Percentiles rank a stretch among this genome's conserved stretches.
These are phyloP conservation scores for Aleurites moluccanus DNA, from an alignment of 441 rosid species.

Conservation along the genomic window DNA sequence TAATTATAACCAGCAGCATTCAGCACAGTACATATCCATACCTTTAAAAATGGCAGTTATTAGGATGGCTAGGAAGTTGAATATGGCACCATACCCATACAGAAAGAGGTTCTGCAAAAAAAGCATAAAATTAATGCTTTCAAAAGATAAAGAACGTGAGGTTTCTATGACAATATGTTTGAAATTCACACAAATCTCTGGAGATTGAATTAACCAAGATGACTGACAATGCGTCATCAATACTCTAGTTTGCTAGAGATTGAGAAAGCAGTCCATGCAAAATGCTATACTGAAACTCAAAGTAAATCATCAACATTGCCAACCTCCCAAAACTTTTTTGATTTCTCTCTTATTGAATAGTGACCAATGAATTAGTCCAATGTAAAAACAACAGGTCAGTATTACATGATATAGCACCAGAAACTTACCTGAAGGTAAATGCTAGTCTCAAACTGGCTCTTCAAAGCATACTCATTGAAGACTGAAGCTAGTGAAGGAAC, in stretches of 20 bases:
- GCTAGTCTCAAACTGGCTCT: conserved; percentile 96
- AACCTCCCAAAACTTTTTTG: neutral
- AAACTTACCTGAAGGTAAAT: conserved; percentile 85
- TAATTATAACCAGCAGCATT: neutral
- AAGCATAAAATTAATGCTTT: conserved; percentile 18
- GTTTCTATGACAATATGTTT: neutral
- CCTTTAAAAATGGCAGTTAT: conserved; percentile 72
- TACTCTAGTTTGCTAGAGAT: neutral
- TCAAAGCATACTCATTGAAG: conserved; percentile 89
- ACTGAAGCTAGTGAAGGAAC: conserved; percentile 97
- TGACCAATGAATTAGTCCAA: neutral
- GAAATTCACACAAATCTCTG: neutral
- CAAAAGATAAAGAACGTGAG: neutral
- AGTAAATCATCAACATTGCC: neutral
- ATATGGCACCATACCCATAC: conserved; percentile 95
- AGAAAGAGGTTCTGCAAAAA: conserved; percentile 75
- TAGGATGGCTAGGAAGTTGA: conserved; percentile 83
- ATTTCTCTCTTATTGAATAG: neutral
- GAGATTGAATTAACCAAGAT: conserved; percentile 1
- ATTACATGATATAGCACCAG: neutral
- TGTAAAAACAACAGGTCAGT: neutral
- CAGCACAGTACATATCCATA: conserved; percentile 24
- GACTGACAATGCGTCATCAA: neutral
- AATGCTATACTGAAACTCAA: neutral
- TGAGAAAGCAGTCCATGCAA: conserved; percentile 6